Conservation (phyloP, 371 early-diverging fungal species). For the Syncephalis fuscata region DNA sequence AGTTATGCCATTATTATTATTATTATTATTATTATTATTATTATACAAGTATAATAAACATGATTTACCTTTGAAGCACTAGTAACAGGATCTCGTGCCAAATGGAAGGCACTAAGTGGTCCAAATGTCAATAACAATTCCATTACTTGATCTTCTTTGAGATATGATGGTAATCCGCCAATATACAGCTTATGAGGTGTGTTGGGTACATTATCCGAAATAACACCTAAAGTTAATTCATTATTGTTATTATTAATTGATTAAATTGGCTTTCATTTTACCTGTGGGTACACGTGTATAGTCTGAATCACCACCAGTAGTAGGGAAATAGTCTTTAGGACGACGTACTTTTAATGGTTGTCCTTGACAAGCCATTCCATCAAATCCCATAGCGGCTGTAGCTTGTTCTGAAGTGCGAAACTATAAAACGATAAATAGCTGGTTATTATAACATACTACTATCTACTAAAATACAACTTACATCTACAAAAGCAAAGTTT, state of each 20-base stretch:
- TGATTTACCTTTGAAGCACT: slow-evolving; percentile 57
- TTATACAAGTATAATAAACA: neutral
- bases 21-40: neutral
- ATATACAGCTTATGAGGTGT: slow-evolving; percentile 88
- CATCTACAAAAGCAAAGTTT: slow-evolving; percentile 90
- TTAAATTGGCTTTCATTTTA: slow-evolving; percentile 3
- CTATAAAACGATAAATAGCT: slow-evolving; percentile 12
- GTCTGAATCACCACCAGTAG: slow-evolving; percentile 22
- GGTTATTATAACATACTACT: neutral
- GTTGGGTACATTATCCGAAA: slow-evolving; percentile 73
- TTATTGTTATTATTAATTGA: slow-evolving; percentile 4
- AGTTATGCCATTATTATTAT: neutral
- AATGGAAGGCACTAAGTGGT: slow-evolving; percentile 73
- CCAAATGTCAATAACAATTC: slow-evolving; percentile 90
- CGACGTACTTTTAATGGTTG: slow-evolving; percentile 79
- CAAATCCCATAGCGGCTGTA: slow-evolving; percentile 78
- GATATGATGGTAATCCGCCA: slow-evolving; percentile 78
- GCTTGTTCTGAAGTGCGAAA: slow-evolving; percentile 82
- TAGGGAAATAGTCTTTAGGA: slow-evolving; percentile 85
- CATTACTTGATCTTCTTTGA: slow-evolving; percentile 86
- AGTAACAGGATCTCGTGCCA: slow-evolving; percentile 72
- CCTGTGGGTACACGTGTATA: slow-evolving; percentile 4
- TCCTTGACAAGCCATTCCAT: slow-evolving; percentile 75
- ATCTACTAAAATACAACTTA: slow-evolving; percentile 9
- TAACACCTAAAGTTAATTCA: slow-evolving; percentile 35